Evolutionary conservation across 768 basidiomycete genomes (phyloP).

Genomic region (Lepiota brunneoincarnata): DNA sequence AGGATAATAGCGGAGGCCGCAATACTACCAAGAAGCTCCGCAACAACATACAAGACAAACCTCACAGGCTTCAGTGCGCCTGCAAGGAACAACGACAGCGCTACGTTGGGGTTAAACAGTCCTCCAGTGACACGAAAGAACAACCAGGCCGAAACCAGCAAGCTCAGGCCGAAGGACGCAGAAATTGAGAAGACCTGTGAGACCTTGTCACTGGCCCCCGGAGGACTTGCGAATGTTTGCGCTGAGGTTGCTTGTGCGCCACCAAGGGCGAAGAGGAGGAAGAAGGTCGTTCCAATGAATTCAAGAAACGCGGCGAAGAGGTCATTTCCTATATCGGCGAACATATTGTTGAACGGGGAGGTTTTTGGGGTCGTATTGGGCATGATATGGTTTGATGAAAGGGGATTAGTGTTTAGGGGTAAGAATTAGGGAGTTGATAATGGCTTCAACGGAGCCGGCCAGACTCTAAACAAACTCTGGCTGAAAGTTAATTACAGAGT

Average conservation of each 20-base stretch:
- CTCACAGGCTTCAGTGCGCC: conserved; percentile 54
- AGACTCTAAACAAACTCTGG: not conserved
- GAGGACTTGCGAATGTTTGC: conserved; percentile 24
- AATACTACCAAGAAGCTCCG: conserved; percentile 61
- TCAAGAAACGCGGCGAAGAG: conserved; percentile 51
- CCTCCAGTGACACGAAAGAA: conserved; percentile 65
- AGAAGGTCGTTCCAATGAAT: conserved; percentile 57
- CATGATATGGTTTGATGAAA: too few species aligned
- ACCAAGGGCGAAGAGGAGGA: conserved; percentile 64
- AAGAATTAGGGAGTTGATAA: too few species aligned
- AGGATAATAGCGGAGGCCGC: conserved; percentile 54
- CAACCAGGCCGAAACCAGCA: conserved; percentile 64
- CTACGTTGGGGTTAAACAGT: conserved; percentile 65
- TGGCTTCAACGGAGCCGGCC: too few species aligned
- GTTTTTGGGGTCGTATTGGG: not conserved
- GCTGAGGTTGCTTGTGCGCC: conserved; percentile 56
- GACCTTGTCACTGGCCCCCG: conserved; percentile 25
- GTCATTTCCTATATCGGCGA: conserved; percentile 34
- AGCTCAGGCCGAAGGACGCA: conserved; percentile 56
- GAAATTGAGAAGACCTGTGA: conserved; percentile 55
- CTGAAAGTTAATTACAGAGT: not conserved
- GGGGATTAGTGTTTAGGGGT: too few species aligned
- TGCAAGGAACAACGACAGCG: conserved; percentile 54
- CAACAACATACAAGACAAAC: conserved; percentile 57
- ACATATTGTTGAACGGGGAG: not conserved